Evolutionary conservation across 192 early-diverging fungal species (phyloP), one percentile per base, ranked within the genome.

Genomic region (Dimargaris verticillata): DNA sequence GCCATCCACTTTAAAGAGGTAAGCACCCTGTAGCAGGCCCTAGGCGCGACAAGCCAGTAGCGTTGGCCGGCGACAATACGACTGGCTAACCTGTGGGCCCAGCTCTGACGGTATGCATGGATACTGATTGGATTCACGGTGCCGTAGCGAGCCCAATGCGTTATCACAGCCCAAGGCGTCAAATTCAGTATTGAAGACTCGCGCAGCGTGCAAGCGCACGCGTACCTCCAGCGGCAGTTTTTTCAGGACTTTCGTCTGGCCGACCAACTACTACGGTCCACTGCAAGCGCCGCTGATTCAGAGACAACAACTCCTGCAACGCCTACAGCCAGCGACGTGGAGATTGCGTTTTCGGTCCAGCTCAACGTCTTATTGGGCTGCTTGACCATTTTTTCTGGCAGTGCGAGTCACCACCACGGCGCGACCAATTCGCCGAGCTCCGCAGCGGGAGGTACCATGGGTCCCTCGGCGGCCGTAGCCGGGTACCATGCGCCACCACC

Each of bases 1-100:
- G 73, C 76, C 45, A 68, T 80, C 47, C 45, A 64, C 44, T 64
- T 60, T 54, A 70, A 64, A 47, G 63, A 60, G 33, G 33, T 38
- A 38, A 38, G 33, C 33, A 38, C 33, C 2, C 33, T 7, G 33
- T 7, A 38, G 7, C 33, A 38, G 33, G 33, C 33, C 33, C 33
- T 38, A 2, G 33, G 7, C 33, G 33, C 33, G 7, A 38, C 7
- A 5, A 38, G 33, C 33, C 33, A 7, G 7, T 38, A 7, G 33
- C 33, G 33, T 2, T 38, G 33, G 33, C 33, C 33, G 2, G 33
- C 7, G 2, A 7, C 33, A 38, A 2, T 38, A 38, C 33, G 2
- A 38, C 7, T 38, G 33, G 33, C 33, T 38, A 38, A 38, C 7
- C 33, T 38, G 7, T 7, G 33, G 7, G 33, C 33, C 33, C 33